phyloP scores from a whole-genome alignment of 2,329 filamentous ascomycete genomes.

The Pyrenophora teres region DNA sequence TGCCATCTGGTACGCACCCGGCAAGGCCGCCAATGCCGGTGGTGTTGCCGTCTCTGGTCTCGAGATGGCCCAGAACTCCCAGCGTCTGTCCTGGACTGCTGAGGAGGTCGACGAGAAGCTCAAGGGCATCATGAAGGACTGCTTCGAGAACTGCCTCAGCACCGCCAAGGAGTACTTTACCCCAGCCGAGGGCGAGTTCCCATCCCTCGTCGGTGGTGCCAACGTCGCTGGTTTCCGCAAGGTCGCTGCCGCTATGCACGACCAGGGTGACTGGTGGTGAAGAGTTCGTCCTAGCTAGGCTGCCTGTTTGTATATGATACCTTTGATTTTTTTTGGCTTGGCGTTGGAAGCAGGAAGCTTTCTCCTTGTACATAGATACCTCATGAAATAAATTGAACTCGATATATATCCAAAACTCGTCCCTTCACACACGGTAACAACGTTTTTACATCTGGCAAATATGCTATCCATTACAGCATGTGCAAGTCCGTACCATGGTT shows the following conservation, averaged over 20 bases:
- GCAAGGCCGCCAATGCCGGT: conserved; percentile 94
- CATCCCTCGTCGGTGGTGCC: conserved; percentile 86
- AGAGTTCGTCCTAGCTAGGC: conserved; percentile 15
- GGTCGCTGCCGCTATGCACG: conserved; percentile 91
- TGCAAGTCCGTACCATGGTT: neutral
- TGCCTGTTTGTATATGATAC: conserved; percentile 31
- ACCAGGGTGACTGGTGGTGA: conserved; percentile 91
- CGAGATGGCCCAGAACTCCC: conserved; percentile 98
- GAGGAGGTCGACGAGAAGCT: conserved; percentile 93
- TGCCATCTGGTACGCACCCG: conserved; percentile 93
- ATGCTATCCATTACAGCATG: no score
- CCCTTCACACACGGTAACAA: no score
- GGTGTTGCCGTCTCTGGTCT: conserved; percentile 96
- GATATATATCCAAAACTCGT: neutral
- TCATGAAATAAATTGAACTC: conserved; percentile 22
- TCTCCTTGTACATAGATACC: conserved; percentile 28
- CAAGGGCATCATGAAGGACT: conserved; percentile 91
- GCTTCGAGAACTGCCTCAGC: conserved; percentile 85
- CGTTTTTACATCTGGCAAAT: neutral
- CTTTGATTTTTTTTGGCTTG: conserved; percentile 28
- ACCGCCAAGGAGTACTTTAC: conserved; percentile 89
- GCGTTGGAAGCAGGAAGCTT: conserved; percentile 20
- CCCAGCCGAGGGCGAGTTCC: conserved; percentile 78
- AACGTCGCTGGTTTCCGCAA: conserved; percentile 99
- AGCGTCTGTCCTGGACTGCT: conserved; percentile 80